Evolutionary conservation across 345 rosid species (phyloP).

Genomic region (Eutrema yunnanense): DNA sequence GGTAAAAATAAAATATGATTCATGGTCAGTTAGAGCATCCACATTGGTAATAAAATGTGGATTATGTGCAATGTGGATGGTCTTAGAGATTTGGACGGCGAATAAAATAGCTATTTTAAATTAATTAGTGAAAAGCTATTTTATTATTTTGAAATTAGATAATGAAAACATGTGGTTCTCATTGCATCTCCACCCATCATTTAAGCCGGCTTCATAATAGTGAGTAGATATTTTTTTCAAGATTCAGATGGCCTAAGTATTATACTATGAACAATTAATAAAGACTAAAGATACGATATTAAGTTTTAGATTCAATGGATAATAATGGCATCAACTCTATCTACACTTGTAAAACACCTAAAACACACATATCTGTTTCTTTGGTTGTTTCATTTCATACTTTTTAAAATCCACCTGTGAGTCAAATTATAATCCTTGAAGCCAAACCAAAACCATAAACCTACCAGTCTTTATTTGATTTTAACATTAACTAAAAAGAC

Average conservation of each 20-base stretch:
- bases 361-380: not conserved
- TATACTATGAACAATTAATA: no score
- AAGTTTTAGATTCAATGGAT: no score
- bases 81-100: not conserved
- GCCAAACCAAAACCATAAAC: not conserved
- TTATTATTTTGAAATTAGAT: not conserved
- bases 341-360: no score
- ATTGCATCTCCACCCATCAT: not conserved
- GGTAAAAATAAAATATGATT: not conserved
- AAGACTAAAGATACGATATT: no score
- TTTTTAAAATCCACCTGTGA: not conserved
- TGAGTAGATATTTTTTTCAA: not conserved
- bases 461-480: conserved; percentile 9
- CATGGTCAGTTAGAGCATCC: not conserved
- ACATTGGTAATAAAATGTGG: no score
- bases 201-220: not conserved
- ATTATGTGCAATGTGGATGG: no score
- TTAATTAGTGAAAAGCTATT: not conserved
- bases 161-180: not conserved
- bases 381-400: not conserved
- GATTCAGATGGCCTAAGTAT: no score
- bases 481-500: not conserved
- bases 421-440: not conserved
- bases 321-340: no score
- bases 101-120: not conserved